A percentile compares a stretch with the other conserved stretches of the same genome.
Evolutionary conservation across 2,329 filamentous ascomycete species (phyloP).

Genomic region (Aspergillus transmontanensis): DNA sequence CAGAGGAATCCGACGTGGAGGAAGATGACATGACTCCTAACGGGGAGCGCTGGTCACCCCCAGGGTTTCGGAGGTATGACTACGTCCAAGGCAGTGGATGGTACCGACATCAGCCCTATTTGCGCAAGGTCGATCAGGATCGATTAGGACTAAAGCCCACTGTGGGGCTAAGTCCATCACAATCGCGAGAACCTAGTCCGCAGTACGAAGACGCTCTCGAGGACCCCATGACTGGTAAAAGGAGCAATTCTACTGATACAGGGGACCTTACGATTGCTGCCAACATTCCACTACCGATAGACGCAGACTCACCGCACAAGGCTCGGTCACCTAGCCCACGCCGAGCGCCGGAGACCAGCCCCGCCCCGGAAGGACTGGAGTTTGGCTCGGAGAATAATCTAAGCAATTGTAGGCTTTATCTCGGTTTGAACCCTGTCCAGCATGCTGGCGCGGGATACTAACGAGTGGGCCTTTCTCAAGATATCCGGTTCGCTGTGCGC

Average conservation of each 20-base stretch:
- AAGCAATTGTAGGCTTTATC: constrained; percentile 55
- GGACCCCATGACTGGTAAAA: constrained; percentile 35
- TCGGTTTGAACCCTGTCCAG: constrained; percentile 28
- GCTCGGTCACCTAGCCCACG: constrained; percentile 59
- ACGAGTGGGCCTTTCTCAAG: constrained; percentile 50
- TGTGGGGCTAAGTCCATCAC: constrained; percentile 48
- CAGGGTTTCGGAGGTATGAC: constrained; percentile 58
- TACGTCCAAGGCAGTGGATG: constrained; percentile 59
- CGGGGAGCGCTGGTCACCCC: constrained; percentile 64
- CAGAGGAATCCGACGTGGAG: constrained; percentile 50
- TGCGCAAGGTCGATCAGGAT: constrained; percentile 39
- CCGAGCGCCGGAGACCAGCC: constrained; percentile 27
- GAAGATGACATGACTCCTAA: constrained; percentile 38
- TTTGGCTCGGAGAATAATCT: constrained; percentile 39
- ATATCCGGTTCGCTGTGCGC: constrained; percentile 83
- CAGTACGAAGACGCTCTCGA: constrained; percentile 61
- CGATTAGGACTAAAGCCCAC: constrained; percentile 46
- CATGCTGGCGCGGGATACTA: constrained; percentile 36
- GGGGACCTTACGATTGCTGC: constrained; percentile 34
- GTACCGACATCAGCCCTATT: constrained; percentile 55
- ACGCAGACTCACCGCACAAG: constrained; percentile 60
- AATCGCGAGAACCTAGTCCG: constrained; percentile 61
- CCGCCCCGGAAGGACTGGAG: constrained; percentile 39
- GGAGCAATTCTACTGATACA: constrained; percentile 25
- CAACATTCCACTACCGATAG: constrained; percentile 59